Percentiles rank a stretch among this genome's conserved stretches.
These are phyloP conservation scores for Leccinum disarticulatum DNA, from an alignment of 768 basidiomycete species.

Conservation along the genomic window DNA sequence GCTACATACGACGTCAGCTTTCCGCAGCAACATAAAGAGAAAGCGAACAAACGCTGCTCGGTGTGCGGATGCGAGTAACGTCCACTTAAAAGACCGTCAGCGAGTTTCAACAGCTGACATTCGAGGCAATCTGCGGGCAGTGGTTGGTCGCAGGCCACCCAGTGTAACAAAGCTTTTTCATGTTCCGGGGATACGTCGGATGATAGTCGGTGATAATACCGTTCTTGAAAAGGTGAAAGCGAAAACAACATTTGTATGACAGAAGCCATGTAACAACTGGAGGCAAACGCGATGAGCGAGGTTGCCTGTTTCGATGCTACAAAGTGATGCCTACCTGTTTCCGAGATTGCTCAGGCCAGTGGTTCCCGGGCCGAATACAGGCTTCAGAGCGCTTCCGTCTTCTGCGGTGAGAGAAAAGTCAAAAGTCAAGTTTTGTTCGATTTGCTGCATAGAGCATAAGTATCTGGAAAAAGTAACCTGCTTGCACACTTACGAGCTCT, in stretches of 20 bases:
- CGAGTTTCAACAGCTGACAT: constrained; percentile 91
- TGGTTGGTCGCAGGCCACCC: constrained; percentile 56
- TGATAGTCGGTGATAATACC: constrained; percentile 51
- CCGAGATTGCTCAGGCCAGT: constrained; percentile 93
- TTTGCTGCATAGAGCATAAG: constrained; percentile 57
- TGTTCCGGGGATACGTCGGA: constrained; percentile 9
- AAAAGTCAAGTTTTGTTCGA: constrained; percentile 93
- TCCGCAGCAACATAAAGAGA: constrained; percentile 7
- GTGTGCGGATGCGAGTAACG: constrained; percentile 74
- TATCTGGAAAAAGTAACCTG: neutral
- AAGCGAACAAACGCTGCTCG: constrained; percentile 21
- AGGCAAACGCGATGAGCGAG: neutral
- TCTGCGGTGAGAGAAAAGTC: constrained; percentile 91
- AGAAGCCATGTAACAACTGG: constrained; percentile 96
- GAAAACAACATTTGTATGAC: constrained; percentile 86
- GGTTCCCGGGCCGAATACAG: constrained; percentile 83
- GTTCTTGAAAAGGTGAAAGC: constrained; percentile 69
- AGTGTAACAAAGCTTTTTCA: constrained; percentile 50
- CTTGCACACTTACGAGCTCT: constrained; percentile 63
- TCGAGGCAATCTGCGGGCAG: constrained; percentile 87
- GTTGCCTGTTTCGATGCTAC: neutral
- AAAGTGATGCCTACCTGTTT: constrained; percentile 57
- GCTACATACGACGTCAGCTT: constrained; percentile 17
- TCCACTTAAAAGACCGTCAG: constrained; percentile 90
- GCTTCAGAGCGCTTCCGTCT: constrained; percentile 83